Evolutionary conservation across 805 yeast genomes (phyloP).

Genomic region (Ogataea methylovora): DNA sequence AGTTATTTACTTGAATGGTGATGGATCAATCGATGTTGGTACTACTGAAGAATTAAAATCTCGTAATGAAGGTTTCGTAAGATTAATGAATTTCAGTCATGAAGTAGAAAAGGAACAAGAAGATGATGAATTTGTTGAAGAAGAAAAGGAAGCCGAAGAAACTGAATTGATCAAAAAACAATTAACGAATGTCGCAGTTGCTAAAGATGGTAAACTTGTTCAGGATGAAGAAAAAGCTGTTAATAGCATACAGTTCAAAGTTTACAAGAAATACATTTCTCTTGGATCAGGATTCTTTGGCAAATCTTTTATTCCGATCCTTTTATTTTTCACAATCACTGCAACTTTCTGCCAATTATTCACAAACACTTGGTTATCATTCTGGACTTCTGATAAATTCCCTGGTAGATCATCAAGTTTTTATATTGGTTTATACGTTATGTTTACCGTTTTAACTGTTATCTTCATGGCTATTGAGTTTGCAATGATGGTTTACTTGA

Average conservation of each 20-base stretch:
- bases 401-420: conserved; percentile 36
- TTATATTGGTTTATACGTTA: conserved; percentile 69
- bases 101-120: conserved; percentile 23
- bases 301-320: conserved; percentile 20
- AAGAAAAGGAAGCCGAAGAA: conserved; percentile 12
- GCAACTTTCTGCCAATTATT: conserved; percentile 48
- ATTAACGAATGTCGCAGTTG: conserved; percentile 14
- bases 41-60: conserved; percentile 43
- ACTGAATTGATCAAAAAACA: conserved; percentile 13
- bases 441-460: conserved; percentile 46
- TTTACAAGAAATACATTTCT: conserved; percentile 43
- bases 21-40: conserved; percentile 54
- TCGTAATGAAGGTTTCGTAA: conserved; percentile 39
- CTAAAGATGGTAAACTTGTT: conserved; percentile 29
- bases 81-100: conserved; percentile 41
- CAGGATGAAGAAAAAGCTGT: conserved; percentile 52
- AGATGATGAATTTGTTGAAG: conserved; percentile 18
- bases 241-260: conserved; percentile 39
- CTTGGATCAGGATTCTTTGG: conserved; percentile 49
- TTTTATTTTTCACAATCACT: conserved; percentile 13
- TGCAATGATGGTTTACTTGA: conserved; percentile 37
- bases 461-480: conserved; percentile 36
- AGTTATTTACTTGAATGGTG: conserved; percentile 57
- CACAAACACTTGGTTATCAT: conserved; percentile 74
- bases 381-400: conserved; percentile 64